phyloP scores from a whole-genome alignment of 768 basidiomycete species.

The Kwoniella dejecticola region DNA sequence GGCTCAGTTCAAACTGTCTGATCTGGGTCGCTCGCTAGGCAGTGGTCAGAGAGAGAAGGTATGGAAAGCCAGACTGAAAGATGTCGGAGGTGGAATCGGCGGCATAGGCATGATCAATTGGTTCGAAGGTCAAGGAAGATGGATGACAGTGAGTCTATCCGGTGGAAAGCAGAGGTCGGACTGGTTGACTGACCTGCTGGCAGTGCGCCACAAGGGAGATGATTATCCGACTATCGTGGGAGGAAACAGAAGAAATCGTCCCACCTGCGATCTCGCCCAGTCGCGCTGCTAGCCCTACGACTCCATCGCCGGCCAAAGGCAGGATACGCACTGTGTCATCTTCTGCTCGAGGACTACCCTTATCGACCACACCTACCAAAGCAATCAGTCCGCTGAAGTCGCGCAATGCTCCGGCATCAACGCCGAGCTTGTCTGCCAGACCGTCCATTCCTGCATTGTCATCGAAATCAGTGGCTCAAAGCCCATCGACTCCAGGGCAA shows the following conservation, averaged over 20 bases:
- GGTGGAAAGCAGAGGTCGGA: too few species aligned
- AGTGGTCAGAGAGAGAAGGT: conserved; percentile 23
- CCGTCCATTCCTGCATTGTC: not conserved
- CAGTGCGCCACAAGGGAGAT: conserved; percentile 39
- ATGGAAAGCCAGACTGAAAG: conserved; percentile 62
- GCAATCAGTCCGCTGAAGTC: not conserved
- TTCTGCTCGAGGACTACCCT: conserved; percentile 9
- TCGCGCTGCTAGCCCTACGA: not conserved
- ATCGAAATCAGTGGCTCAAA: not conserved
- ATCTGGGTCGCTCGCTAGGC: conserved; percentile 68
- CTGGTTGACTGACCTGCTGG: not conserved
- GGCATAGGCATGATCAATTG: conserved; percentile 57
- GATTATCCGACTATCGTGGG: conserved; percentile 36
- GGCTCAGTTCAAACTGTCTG: conserved; percentile 82
- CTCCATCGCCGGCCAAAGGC: conserved; percentile 4
- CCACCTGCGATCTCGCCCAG: not conserved
- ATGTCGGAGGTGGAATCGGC: conserved; percentile 67
- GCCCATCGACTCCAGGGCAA: not conserved
- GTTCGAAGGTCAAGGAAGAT: conserved; percentile 86
- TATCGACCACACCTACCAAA: conserved; percentile 2
- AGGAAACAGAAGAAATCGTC: conserved; percentile 18
- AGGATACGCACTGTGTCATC: conserved; percentile 5
- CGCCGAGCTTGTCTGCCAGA: not conserved
- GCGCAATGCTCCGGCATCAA: not conserved
- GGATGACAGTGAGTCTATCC: conserved; percentile 80